Percentiles rank a stretch among this genome's conserved stretches.
Conservation (phyloP, 2,329 filamentous ascomycete genomes). For the Arthrinium phaeospermum region DNA sequence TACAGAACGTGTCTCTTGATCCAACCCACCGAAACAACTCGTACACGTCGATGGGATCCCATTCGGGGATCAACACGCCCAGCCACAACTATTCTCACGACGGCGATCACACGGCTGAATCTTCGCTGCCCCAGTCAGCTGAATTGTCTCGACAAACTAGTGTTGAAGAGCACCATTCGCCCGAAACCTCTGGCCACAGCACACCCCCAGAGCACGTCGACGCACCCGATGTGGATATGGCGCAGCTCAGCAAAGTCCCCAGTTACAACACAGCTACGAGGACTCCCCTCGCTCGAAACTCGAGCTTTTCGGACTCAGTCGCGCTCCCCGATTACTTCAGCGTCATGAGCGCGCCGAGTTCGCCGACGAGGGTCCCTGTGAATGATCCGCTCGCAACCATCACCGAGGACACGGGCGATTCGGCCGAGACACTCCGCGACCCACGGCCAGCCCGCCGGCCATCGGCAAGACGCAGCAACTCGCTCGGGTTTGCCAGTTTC, state of each 20-base stretch:
- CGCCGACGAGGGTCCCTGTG: conserved; percentile 47
- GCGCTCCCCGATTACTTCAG: conserved; percentile 71
- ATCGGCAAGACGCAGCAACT: conserved; percentile 22
- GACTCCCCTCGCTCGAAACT: conserved; percentile 60
- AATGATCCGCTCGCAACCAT: conserved; percentile 38
- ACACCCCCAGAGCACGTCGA: conserved; percentile 50
- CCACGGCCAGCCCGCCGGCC: conserved; percentile 13
- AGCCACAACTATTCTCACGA: conserved; percentile 43
- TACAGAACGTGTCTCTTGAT: conserved; percentile 72
- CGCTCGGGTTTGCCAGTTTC: conserved; percentile 33
- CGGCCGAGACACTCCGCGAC: not conserved
- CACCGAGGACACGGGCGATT: conserved; percentile 27
- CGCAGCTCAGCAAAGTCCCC: conserved; percentile 73
- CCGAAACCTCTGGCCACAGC: conserved; percentile 52
- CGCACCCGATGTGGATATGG: conserved; percentile 52
- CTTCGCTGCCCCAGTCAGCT: conserved; percentile 50
- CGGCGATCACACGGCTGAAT: conserved; percentile 41
- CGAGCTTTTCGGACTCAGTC: conserved; percentile 53
- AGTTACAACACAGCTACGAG: conserved; percentile 78
- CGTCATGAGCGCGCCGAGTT: conserved; percentile 59
- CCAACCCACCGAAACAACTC: conserved; percentile 52
- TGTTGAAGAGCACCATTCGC: conserved; percentile 52
- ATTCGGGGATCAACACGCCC: conserved; percentile 51
- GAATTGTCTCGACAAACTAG: conserved; percentile 59
- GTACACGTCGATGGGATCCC: conserved; percentile 50